Evolutionary conservation across 164 flowering plant genomes (phyloP).

Genomic region (Magnolia sinica): DNA sequence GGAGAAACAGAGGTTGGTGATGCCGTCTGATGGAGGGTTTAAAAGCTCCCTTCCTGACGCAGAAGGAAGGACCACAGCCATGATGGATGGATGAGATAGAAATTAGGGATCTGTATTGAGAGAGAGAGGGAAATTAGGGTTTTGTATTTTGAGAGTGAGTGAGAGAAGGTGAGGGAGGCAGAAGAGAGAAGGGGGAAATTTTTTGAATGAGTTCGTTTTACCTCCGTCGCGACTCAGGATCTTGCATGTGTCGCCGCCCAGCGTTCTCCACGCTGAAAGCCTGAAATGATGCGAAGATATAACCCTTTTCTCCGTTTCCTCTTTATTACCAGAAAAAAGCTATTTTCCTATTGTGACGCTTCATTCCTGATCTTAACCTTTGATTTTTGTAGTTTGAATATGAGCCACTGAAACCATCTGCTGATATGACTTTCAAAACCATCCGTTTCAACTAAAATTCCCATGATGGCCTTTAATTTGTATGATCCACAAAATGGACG

Average conservation of each 20-base stretch:
- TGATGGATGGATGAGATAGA: slow-evolving; percentile 7
- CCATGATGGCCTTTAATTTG: too few relatives aligned
- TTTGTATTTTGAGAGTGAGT: not conserved
- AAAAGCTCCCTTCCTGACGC: slow-evolving; percentile 70
- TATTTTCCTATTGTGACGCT: too few relatives aligned
- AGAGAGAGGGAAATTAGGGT: not conserved
- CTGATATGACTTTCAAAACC: too few relatives aligned
- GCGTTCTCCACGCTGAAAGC: too few relatives aligned
- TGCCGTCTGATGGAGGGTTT: slow-evolving; percentile 89
- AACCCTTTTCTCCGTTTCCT: too few relatives aligned
- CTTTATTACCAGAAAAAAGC: too few relatives aligned
- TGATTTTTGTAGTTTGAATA: too few relatives aligned
- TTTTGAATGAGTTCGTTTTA: not conserved
- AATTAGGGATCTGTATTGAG: not conserved
- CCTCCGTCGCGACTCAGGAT: not conserved
- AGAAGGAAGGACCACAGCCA: slow-evolving; percentile 50
- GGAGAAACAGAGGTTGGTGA: slow-evolving; percentile 91
- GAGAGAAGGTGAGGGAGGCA: not conserved
- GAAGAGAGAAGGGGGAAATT: not conserved
- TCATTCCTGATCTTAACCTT: too few relatives aligned
- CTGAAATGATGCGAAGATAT: too few relatives aligned
- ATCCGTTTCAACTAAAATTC: too few relatives aligned
- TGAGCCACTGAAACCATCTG: too few relatives aligned
- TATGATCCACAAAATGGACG: too few relatives aligned
- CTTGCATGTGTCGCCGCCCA: not conserved